Evolutionary conservation across 495 filamentous ascomycete genomes (phyloP).

Genomic region (Hypomontagnella monticulosa): DNA sequence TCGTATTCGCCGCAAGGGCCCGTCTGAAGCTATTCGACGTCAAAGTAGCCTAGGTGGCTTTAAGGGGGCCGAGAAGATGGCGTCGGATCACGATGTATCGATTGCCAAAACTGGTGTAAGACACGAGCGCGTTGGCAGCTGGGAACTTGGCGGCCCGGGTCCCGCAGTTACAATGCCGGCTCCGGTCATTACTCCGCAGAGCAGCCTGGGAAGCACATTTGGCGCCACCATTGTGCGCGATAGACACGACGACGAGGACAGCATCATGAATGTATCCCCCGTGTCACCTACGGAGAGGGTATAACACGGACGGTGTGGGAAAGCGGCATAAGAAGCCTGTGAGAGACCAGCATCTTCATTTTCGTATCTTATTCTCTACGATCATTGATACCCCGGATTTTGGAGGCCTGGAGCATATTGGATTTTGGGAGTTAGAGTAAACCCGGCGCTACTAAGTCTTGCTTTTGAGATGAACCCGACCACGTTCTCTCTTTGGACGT

Average conservation of each 20-base stretch:
- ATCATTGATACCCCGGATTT: slow-evolving; percentile 38
- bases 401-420: slow-evolving; percentile 3
- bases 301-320: background rate
- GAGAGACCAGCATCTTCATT: background rate
- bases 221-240: slow-evolving; percentile 17
- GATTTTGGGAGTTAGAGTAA: slow-evolving; percentile 2
- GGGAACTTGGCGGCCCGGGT: slow-evolving; percentile 46
- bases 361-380: slow-evolving; percentile 29
- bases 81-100: slow-evolving; percentile 49
- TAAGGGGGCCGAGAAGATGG: slow-evolving; percentile 52
- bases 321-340: background rate
- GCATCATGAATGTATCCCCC: slow-evolving; percentile 16
- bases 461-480: background rate
- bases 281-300: slow-evolving; percentile 29
- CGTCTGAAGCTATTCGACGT: slow-evolving; percentile 6
- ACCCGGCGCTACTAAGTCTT: slow-evolving; percentile 7
- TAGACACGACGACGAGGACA: slow-evolving; percentile 24
- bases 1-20: slow-evolving; percentile 36
- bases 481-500: slow-evolving; percentile 2
- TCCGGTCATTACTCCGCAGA: background rate
- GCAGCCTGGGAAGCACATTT: slow-evolving; percentile 4
- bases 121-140: slow-evolving; percentile 54
- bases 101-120: slow-evolving; percentile 43
- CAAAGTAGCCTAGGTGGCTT: slow-evolving; percentile 47
- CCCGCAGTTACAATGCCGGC: background rate